Evolutionary conservation across 805 yeast genomes (phyloP).

Genomic region (Saccharomycopsis selenospora): DNA sequence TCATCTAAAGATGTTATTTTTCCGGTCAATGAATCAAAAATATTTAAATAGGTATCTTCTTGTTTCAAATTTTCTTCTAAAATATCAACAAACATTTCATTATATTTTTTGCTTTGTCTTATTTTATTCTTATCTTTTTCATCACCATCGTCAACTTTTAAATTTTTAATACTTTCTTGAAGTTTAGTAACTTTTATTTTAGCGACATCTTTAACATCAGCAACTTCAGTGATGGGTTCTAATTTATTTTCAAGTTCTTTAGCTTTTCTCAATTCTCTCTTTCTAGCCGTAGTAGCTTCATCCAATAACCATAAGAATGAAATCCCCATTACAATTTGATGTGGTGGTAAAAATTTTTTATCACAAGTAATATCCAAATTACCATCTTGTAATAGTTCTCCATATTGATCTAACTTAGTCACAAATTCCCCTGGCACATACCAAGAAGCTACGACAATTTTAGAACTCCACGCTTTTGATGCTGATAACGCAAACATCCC

Average conservation of each 20-base stretch:
- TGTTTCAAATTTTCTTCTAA: constrained; percentile 9
- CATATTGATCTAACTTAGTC: constrained; percentile 61
- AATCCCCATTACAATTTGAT: constrained; percentile 88
- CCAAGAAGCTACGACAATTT: constrained; percentile 79
- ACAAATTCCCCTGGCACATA: constrained; percentile 64
- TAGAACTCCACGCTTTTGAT: constrained; percentile 85
- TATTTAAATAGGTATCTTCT: constrained; percentile 31
- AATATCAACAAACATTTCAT: constrained; percentile 19
- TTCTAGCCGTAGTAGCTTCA: constrained; percentile 35
- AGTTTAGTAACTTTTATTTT: constrained; percentile 1
- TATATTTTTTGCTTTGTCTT: constrained; percentile 18
- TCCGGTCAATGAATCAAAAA: constrained; percentile 34
- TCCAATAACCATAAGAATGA: constrained; percentile 72
- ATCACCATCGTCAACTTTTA: constrained; percentile 13
- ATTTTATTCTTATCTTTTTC: constrained; percentile 23
- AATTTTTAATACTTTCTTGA: background rate
- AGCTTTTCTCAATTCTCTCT: constrained; percentile 19
- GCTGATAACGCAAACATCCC: constrained; percentile 77
- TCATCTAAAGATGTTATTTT: constrained; percentile 36
- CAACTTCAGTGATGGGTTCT: constrained; percentile 27
- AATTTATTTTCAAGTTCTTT: constrained; percentile 29
- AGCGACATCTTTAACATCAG: constrained; percentile 28
- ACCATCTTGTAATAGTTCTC: constrained; percentile 50
- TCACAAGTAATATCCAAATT: constrained; percentile 48
- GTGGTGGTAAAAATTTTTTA: constrained; percentile 57